phyloP scores from a whole-genome alignment of 2,329 filamentous ascomycete genomes.

The Coniochaeta sp. region DNA sequence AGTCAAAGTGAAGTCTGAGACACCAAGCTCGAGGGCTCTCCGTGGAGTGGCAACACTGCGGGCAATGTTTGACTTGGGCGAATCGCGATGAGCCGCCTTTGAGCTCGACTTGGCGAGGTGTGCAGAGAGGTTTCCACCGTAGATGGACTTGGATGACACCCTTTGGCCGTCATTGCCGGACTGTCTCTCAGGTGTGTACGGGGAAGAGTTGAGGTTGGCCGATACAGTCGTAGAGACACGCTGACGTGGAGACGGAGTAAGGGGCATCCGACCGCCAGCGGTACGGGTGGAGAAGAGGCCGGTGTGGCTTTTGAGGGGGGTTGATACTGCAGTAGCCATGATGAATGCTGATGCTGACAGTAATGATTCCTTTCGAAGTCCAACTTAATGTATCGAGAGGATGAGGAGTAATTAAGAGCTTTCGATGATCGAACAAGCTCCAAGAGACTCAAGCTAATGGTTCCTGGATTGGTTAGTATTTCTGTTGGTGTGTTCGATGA shows the following conservation, averaged over 20 bases:
- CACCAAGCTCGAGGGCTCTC: slow-evolving; percentile 75
- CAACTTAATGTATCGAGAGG: slow-evolving; percentile 39
- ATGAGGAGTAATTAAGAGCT: slow-evolving; percentile 22
- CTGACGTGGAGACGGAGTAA: slow-evolving; percentile 81
- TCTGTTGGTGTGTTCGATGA: slow-evolving; percentile 34
- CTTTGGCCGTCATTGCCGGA: slow-evolving; percentile 40
- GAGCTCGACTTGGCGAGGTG: slow-evolving; percentile 66
- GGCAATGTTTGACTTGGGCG: slow-evolving; percentile 94
- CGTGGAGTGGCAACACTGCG: slow-evolving; percentile 67
- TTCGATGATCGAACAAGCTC: slow-evolving; percentile 41
- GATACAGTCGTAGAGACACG: slow-evolving; percentile 44
- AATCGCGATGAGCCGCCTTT: slow-evolving; percentile 65
- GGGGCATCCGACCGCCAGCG: slow-evolving; percentile 87
- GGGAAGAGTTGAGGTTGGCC: slow-evolving; percentile 56
- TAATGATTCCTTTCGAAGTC: slow-evolving; percentile 31
- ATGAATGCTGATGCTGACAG: slow-evolving; percentile 25
- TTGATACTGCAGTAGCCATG: slow-evolving; percentile 84
- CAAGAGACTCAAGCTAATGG: slow-evolving; percentile 54
- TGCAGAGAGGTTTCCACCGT: slow-evolving; percentile 70
- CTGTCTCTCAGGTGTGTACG: slow-evolving; percentile 65
- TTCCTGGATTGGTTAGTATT: slow-evolving; percentile 46
- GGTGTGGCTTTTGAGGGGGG: slow-evolving; percentile 90
- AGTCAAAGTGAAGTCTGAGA: slow-evolving; percentile 86
- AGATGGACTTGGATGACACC: slow-evolving; percentile 62
- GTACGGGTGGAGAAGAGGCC: slow-evolving; percentile 88